Evolutionary conservation across 768 basidiomycete genomes (phyloP).

Genomic region (Mycena rosella): DNA sequence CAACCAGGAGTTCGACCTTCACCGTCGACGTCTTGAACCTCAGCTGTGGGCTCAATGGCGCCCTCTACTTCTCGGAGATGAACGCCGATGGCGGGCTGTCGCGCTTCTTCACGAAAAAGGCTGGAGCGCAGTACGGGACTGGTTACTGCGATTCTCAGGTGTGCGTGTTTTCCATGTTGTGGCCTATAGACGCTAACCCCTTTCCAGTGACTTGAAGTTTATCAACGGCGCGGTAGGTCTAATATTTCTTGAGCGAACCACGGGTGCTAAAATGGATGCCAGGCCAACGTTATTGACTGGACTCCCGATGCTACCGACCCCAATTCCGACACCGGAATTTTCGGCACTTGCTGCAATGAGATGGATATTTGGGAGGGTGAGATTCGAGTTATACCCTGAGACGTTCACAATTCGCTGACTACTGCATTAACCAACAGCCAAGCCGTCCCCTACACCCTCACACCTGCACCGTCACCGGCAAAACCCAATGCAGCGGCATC

Average conservation of each 20-base stretch:
- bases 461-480: conserved; percentile 56
- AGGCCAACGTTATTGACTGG: conserved; percentile 67
- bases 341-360: conserved; percentile 66
- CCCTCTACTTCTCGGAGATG: conserved; percentile 71
- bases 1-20: conserved; percentile 73
- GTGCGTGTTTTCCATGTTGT: too few relatives aligned
- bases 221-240: conserved; percentile 65
- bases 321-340: conserved; percentile 62
- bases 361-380: conserved; percentile 69
- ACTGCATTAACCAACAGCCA: conserved; percentile 61
- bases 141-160: conserved; percentile 57
- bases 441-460: conserved; percentile 65
- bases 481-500: conserved; percentile 54
- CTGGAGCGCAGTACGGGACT: conserved; percentile 61
- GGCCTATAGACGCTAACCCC: too few relatives aligned
- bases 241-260: too few relatives aligned
- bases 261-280: too few relatives aligned
- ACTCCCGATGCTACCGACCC: conserved; percentile 47
- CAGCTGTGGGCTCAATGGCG: conserved; percentile 71
- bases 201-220: conserved; percentile 70
- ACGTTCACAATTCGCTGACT: too few relatives aligned
- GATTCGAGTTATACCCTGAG: neutral
- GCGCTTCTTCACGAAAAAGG: conserved; percentile 62
- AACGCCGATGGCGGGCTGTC: conserved; percentile 64
- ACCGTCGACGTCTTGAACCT: conserved; percentile 71